Evolutionary conservation across 345 rosid species (phyloP).

Genomic region (Gossypium turneri): DNA sequence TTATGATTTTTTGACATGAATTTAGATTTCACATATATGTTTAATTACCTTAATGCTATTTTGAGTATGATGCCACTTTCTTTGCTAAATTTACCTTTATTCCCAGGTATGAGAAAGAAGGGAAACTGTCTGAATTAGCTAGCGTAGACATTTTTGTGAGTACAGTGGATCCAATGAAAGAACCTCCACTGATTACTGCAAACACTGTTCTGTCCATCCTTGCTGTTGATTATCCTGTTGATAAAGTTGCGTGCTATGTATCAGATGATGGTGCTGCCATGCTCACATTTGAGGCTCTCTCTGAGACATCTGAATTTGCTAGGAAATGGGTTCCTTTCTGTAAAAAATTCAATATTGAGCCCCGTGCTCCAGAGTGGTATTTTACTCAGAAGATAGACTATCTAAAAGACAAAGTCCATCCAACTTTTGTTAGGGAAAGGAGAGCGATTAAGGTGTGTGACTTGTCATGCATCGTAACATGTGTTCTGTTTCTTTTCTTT

Average conservation of each 20-base stretch:
- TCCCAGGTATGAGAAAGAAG: slow-evolving; percentile 93
- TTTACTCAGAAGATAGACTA: slow-evolving; percentile 92
- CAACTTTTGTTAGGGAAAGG: slow-evolving; percentile 85
- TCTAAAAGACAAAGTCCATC: slow-evolving; percentile 88
- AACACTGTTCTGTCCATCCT: slow-evolving; percentile 96
- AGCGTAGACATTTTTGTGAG: slow-evolving; percentile 78
- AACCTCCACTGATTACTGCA: slow-evolving; percentile 97
- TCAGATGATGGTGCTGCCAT: slow-evolving; percentile 99
- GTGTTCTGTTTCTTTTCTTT: neutral
- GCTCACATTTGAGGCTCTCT: slow-evolving; percentile 99
- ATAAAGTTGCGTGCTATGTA: slow-evolving; percentile 91
- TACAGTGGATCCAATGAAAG: slow-evolving; percentile 97
- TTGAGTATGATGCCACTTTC: neutral
- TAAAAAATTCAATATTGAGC: slow-evolving; percentile 81
- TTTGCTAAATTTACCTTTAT: neutral
- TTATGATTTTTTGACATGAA: slow-evolving; percentile 10
- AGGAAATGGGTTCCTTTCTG: slow-evolving; percentile 99
- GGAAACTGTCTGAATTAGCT: slow-evolving; percentile 86
- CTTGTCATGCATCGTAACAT: neutral
- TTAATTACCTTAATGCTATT: neutral
- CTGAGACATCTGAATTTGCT: slow-evolving; percentile 95
- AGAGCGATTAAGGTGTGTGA: slow-evolving; percentile 88
- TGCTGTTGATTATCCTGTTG: slow-evolving; percentile 95
- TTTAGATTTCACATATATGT: neutral
- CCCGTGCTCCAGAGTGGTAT: slow-evolving; percentile 99